phyloP scores from a whole-genome alignment of 768 basidiomycete species.

The Leccinum variicolor region DNA sequence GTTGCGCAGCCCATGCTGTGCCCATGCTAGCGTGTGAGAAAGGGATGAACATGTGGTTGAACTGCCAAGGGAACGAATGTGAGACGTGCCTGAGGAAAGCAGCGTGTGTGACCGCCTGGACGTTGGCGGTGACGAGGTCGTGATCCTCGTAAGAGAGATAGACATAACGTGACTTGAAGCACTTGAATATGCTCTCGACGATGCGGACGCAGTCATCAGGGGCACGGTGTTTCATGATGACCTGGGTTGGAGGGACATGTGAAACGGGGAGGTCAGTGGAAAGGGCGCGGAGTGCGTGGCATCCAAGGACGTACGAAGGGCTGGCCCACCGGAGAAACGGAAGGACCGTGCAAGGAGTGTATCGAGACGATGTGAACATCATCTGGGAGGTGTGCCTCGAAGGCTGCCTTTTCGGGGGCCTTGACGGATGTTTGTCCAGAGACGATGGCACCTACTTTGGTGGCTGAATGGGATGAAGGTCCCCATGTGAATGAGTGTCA shows the following conservation, averaged over 20 bases:
- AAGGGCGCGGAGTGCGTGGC: not conserved
- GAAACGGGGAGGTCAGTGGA: not conserved
- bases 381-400: slow-evolving; percentile 79
- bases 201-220: slow-evolving; percentile 65
- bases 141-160: slow-evolving; percentile 96
- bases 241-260: slow-evolving; percentile 40
- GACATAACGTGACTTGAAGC: slow-evolving; percentile 82
- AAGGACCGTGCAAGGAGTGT: slow-evolving; percentile 93
- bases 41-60: slow-evolving; percentile 1
- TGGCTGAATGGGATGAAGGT: slow-evolving; percentile 50
- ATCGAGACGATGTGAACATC: slow-evolving; percentile 90
- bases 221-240: slow-evolving; percentile 85
- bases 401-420: slow-evolving; percentile 86
- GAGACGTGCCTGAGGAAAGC: slow-evolving; percentile 82
- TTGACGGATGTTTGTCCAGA: slow-evolving; percentile 97
- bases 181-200: slow-evolving; percentile 79
- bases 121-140: slow-evolving; percentile 94
- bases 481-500: not conserved
- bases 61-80: not conserved
- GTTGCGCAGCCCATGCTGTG: slow-evolving; percentile 82
- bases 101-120: slow-evolving; percentile 97
- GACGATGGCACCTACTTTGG: slow-evolving; percentile 88
- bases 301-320: slow-evolving; percentile 62
- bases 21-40: slow-evolving; percentile 72
- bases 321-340: slow-evolving; percentile 83